Conservation (phyloP, 805 yeast species). For the Kodamaea leandrae region DNA sequence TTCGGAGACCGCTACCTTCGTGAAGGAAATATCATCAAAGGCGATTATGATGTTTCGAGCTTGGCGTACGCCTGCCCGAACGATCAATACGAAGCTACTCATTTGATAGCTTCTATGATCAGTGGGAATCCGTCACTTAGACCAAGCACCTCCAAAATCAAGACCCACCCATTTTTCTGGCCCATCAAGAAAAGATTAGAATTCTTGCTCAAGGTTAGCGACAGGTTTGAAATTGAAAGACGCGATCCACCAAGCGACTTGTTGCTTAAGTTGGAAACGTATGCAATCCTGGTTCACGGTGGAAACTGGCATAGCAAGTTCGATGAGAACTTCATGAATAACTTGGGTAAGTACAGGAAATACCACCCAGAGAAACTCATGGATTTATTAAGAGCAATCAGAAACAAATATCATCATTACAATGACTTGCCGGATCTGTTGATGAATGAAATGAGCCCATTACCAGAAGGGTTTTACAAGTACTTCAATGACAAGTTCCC, state of each 20-base stretch:
- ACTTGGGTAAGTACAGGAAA: slow-evolving; percentile 87
- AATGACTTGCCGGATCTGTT: slow-evolving; percentile 79
- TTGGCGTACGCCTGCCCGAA: slow-evolving; percentile 40
- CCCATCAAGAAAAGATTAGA: slow-evolving; percentile 66
- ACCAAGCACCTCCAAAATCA: slow-evolving; percentile 65
- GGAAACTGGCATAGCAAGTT: slow-evolving; percentile 78
- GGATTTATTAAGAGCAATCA: slow-evolving; percentile 83
- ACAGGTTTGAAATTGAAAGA: slow-evolving; percentile 80
- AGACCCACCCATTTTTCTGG: slow-evolving; percentile 94
- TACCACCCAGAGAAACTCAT: slow-evolving; percentile 74
- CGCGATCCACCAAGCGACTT: slow-evolving; percentile 74
- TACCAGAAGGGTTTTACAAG: slow-evolving; percentile 80
- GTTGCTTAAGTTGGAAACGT: slow-evolving; percentile 52
- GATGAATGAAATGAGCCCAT: slow-evolving; percentile 64
- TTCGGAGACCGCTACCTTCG: slow-evolving; percentile 89
- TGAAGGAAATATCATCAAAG: slow-evolving; percentile 83
- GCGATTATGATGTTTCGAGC: slow-evolving; percentile 50
- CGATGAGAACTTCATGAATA: slow-evolving; percentile 71
- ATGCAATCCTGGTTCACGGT: slow-evolving; percentile 51
- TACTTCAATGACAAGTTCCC: slow-evolving; percentile 82
- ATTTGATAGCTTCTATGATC: slow-evolving; percentile 74
- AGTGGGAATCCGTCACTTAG: slow-evolving; percentile 60
- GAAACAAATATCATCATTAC: slow-evolving; percentile 93
- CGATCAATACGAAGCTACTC: slow-evolving; percentile 62
- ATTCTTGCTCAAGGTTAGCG: slow-evolving; percentile 83